phyloP scores from a whole-genome alignment of 2,329 filamentous ascomycete species.

The Hypoxylon sp. region DNA sequence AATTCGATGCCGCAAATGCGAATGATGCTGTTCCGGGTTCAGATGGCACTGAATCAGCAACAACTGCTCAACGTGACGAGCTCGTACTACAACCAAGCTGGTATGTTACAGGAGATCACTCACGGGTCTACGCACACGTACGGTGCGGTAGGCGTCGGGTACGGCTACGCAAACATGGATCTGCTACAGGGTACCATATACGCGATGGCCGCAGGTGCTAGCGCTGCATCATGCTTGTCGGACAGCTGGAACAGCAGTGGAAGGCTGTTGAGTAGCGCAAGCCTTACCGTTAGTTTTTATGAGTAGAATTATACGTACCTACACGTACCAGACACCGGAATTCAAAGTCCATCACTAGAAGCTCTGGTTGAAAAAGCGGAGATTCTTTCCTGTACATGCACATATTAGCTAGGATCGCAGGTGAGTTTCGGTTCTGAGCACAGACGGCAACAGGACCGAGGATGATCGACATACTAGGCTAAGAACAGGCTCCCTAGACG shows the following conservation, averaged over 20 bases:
- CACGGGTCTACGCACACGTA: slow-evolving; percentile 43
- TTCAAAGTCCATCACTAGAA: neutral
- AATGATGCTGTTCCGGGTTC: slow-evolving; percentile 50
- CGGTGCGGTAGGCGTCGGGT: slow-evolving; percentile 53
- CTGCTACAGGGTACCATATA: slow-evolving; percentile 53
- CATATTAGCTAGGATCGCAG: neutral
- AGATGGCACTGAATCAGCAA: slow-evolving; percentile 49
- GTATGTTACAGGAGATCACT: slow-evolving; percentile 41
- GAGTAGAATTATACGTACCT: neutral
- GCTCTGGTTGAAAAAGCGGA: neutral
- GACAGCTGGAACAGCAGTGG: slow-evolving; percentile 55
- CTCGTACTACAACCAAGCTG: slow-evolving; percentile 48
- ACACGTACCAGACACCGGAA: neutral
- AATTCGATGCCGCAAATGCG: slow-evolving; percentile 53
- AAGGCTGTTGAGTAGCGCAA: slow-evolving; percentile 54
- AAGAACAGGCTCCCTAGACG: neutral
- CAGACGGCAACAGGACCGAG: neutral
- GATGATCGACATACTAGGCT: slow-evolving; percentile 1
- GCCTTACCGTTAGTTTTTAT: neutral
- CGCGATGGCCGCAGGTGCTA: slow-evolving; percentile 43
- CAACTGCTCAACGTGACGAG: slow-evolving; percentile 50
- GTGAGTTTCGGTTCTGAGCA: neutral
- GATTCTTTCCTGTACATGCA: neutral
- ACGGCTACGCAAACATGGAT: slow-evolving; percentile 54
- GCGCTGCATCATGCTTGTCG: slow-evolving; percentile 45